phyloP scores from a whole-genome alignment of 805 yeast species.

The Ogataea angusta region DNA sequence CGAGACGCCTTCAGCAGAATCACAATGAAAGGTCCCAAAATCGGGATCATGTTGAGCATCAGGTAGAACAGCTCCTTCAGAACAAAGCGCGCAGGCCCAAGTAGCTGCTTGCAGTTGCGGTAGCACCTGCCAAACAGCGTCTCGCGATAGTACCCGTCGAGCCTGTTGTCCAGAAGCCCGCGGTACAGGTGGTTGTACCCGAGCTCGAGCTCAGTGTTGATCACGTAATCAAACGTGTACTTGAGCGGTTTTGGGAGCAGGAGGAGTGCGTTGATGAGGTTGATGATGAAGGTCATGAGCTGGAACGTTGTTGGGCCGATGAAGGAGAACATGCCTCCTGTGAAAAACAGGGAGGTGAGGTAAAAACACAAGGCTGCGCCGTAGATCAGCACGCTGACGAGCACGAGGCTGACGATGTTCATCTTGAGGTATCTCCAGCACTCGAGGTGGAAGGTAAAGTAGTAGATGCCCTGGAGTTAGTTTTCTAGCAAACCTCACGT shows the following conservation, averaged over 20 bases:
- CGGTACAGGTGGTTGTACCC: slow-evolving; percentile 23
- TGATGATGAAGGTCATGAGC: slow-evolving; percentile 29
- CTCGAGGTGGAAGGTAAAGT: slow-evolving; percentile 21
- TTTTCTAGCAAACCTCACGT: not conserved
- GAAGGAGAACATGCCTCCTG: slow-evolving; percentile 26
- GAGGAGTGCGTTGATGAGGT: slow-evolving; percentile 27
- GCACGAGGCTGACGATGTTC: slow-evolving; percentile 23
- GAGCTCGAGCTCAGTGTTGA: slow-evolving; percentile 20
- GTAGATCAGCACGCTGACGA: slow-evolving; percentile 21
- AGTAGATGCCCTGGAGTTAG: slow-evolving; percentile 25
- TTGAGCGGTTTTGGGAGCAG: slow-evolving; percentile 32
- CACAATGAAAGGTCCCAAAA: slow-evolving; percentile 55
- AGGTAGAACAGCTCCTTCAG: slow-evolving; percentile 35
- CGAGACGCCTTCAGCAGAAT: slow-evolving; percentile 51
- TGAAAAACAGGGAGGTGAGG: slow-evolving; percentile 15
- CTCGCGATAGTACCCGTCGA: slow-evolving; percentile 29
- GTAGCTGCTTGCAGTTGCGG: slow-evolving; percentile 16
- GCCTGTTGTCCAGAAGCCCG: slow-evolving; percentile 23
- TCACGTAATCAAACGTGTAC: slow-evolving; percentile 32
- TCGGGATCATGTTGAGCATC: slow-evolving; percentile 47
- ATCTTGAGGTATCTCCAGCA: slow-evolving; percentile 27
- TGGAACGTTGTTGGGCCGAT: slow-evolving; percentile 30
- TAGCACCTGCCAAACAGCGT: slow-evolving; percentile 22
- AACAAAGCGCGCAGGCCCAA: slow-evolving; percentile 42
- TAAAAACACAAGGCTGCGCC: slow-evolving; percentile 16